These are phyloP conservation scores for Ceratobasidium sp. DNA, from an alignment of 1,284 basidiomycete species.

Conservation along the genomic window DNA sequence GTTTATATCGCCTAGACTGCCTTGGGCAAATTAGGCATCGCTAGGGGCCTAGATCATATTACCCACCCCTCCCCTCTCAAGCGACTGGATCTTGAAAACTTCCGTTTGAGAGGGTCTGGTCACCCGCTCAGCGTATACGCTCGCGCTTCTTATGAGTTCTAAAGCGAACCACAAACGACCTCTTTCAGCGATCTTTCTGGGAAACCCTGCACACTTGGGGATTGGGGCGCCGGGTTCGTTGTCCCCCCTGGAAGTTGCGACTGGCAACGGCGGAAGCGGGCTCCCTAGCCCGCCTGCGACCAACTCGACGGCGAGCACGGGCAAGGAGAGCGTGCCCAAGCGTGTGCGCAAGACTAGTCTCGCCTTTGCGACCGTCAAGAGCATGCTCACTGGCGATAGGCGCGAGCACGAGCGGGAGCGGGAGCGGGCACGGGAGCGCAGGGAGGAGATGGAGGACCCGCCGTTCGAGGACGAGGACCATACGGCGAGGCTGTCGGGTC, in stretches of 20 bases:
- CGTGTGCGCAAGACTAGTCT: constrained; percentile 45
- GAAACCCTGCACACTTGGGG: constrained; percentile 15
- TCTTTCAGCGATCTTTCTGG: constrained; percentile 50
- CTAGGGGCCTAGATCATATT: constrained; percentile 14
- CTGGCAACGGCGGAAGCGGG: constrained; percentile 21
- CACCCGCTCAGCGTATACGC: neutral
- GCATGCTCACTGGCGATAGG: constrained; percentile 35
- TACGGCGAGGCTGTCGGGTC: constrained; percentile 46
- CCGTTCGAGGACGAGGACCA: constrained; percentile 49
- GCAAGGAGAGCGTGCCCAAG: constrained; percentile 34
- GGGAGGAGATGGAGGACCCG: constrained; percentile 43
- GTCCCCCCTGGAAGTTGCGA: constrained; percentile 23
- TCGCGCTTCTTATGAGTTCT: constrained; percentile 10
- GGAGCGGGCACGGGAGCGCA: neutral
- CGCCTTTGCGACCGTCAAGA: constrained; percentile 45
- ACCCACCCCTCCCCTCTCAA: neutral
- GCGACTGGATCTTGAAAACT: neutral
- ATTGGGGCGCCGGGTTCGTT: constrained; percentile 23
- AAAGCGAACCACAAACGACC: constrained; percentile 44
- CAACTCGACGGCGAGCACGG: constrained; percentile 46
- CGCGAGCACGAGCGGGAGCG: constrained; percentile 22
- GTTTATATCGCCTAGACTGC: neutral
- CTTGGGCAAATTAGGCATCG: neutral
- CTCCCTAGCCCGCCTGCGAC: constrained; percentile 49
- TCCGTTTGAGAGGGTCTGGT: neutral